These are phyloP conservation scores for Xylariaceae sp. DNA, from an alignment of 2,329 filamentous ascomycete genomes.

Conservation along the genomic window DNA sequence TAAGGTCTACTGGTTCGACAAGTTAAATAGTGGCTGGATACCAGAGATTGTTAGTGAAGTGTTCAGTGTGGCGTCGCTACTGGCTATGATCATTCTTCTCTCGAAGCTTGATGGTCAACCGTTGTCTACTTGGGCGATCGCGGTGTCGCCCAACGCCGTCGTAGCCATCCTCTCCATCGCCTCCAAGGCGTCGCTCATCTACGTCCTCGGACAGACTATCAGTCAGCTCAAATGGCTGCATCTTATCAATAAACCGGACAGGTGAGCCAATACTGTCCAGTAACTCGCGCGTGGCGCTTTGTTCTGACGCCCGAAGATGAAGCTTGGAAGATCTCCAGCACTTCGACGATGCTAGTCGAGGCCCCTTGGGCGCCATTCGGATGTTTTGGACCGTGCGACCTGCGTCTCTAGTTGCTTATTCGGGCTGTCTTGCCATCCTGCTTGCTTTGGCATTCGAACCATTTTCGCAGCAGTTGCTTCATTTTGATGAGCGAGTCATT, in stretches of 20 bases:
- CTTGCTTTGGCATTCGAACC: slow-evolving; percentile 21
- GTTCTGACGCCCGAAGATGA: slow-evolving; percentile 2
- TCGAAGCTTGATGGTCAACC: slow-evolving; percentile 15
- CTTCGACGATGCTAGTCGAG: slow-evolving; percentile 24
- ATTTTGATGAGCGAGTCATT: slow-evolving; percentile 14
- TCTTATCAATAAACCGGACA: slow-evolving; percentile 15
- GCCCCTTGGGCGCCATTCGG: slow-evolving; percentile 19
- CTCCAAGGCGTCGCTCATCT: slow-evolving; percentile 21
- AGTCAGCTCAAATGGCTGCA: slow-evolving; percentile 23
- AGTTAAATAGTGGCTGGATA: slow-evolving; percentile 7
- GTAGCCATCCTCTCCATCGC: slow-evolving; percentile 22
- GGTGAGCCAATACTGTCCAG: background rate
- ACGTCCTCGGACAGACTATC: slow-evolving; percentile 16
- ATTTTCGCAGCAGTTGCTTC: slow-evolving; percentile 23
- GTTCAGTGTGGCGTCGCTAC: slow-evolving; percentile 11
- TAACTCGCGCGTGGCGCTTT: background rate
- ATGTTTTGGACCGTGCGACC: slow-evolving; percentile 18
- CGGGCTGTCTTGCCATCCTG: slow-evolving; percentile 13
- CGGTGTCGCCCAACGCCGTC: slow-evolving; percentile 21
- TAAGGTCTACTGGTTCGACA: slow-evolving; percentile 1
- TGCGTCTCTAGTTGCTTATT: slow-evolving; percentile 11
- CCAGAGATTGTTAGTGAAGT: slow-evolving; percentile 14
- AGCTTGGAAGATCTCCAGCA: slow-evolving; percentile 16
- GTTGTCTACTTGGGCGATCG: slow-evolving; percentile 19
- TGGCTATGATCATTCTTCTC: slow-evolving; percentile 23